Conservation (phyloP, 345 rosid species). For the Mallotus nudiflorus region DNA sequence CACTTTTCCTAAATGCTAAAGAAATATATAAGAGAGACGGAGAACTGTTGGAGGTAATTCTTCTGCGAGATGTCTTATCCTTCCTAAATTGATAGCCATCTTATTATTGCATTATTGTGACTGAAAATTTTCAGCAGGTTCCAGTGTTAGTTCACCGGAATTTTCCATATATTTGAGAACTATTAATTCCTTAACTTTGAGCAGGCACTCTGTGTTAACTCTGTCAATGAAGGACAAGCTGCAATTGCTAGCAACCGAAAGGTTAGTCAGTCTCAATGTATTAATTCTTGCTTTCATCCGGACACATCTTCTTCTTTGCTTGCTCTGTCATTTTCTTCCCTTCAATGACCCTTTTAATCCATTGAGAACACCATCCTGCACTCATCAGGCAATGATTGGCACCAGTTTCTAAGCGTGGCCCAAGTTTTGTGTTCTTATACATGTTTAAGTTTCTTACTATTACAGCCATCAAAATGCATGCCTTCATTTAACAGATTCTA, state of each 20-base stretch:
- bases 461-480: too few species aligned
- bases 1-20: conserved; percentile 55
- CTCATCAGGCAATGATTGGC: not conserved
- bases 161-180: conserved; percentile 11
- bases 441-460: not conserved
- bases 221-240: conserved; percentile 61
- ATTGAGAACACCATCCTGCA: not conserved
- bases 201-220: conserved; percentile 82
- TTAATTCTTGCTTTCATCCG: conserved; percentile 14
- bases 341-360: not conserved
- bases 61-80: conserved; percentile 7
- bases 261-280: conserved; percentile 55
- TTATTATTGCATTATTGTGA: conserved; percentile 15
- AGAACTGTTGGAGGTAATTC: conserved; percentile 79
- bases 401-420: not conserved
- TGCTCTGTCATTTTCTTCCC: not conserved
- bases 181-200: conserved; percentile 27
- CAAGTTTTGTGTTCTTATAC: not conserved
- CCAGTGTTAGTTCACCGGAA: conserved; percentile 2
- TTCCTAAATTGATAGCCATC: conserved; percentile 20
- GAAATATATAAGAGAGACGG: conserved; percentile 80
- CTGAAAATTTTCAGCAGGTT: not conserved
- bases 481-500: too few species aligned
- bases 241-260: conserved; percentile 87
- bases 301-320: not conserved